These are phyloP conservation scores for Puccinia coronata DNA, from an alignment of 1,284 basidiomycete species.

Conservation along the genomic window DNA sequence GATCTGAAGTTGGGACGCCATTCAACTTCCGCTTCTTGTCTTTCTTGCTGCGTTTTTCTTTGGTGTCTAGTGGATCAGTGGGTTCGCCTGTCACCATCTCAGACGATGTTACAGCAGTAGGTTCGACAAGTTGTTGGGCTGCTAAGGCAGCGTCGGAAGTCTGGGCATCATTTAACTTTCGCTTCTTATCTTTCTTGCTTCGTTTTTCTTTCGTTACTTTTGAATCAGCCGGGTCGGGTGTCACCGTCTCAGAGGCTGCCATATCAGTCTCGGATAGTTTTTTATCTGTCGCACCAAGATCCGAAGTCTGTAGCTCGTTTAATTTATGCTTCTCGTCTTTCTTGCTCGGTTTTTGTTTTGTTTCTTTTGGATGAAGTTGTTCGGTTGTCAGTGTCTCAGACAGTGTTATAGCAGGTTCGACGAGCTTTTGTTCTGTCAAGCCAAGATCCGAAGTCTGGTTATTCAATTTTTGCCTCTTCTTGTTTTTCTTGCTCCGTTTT, in stretches of 20 bases:
- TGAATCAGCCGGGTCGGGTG: neutral
- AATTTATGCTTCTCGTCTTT: too few relatives aligned
- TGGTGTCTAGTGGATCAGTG: neutral
- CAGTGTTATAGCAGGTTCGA: too few relatives aligned
- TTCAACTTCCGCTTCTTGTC: constrained; percentile 21
- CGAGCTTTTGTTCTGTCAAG: too few relatives aligned
- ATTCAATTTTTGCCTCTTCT: neutral
- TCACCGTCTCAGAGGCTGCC: neutral
- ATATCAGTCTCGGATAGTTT: too few relatives aligned
- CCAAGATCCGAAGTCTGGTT: neutral
- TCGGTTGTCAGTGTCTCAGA: too few relatives aligned
- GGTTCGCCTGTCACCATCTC: too few relatives aligned
- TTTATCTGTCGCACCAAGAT: neutral
- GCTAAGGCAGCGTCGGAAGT: neutral
- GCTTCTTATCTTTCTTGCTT: neutral
- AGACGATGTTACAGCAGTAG: too few relatives aligned
- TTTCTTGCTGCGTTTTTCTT: constrained; percentile 2
- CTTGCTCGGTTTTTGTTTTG: neutral
- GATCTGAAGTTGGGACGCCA: neutral
- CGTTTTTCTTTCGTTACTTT: constrained; percentile 6
- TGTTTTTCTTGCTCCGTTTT: constrained; percentile 7
- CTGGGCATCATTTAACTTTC: neutral
- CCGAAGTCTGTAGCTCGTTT: neutral
- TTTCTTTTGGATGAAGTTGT: neutral
- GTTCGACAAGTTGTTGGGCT: too few relatives aligned